phyloP scores from a whole-genome alignment of 176 grass and related monocot species.

The Chrysopogon serrulatus region DNA sequence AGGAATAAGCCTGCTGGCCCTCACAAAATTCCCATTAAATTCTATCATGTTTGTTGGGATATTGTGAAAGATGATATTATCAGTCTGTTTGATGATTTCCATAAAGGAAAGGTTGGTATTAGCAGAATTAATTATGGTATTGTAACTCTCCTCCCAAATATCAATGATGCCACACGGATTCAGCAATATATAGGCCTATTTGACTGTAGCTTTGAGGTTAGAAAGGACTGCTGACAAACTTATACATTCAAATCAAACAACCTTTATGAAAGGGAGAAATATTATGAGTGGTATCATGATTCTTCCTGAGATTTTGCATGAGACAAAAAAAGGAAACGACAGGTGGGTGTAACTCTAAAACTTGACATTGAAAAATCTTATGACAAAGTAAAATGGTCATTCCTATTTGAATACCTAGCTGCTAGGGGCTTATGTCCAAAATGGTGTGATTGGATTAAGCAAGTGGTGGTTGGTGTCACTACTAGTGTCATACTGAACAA shows the following conservation, averaged over 20 bases:
- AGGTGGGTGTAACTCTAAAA: background rate
- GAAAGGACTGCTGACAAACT: no score
- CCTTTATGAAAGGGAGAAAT: background rate
- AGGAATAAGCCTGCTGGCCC: background rate
- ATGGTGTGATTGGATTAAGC: background rate
- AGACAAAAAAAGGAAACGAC: background rate
- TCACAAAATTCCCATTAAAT: background rate
- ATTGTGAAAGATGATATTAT: no score
- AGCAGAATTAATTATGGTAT: background rate
- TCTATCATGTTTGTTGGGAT: background rate
- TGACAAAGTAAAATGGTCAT: background rate
- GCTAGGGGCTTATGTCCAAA: background rate
- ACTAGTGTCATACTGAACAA: background rate
- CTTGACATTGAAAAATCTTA: background rate
- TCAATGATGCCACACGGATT: no score
- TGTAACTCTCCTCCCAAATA: no score
- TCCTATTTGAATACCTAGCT: background rate
- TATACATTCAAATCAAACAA: background rate
- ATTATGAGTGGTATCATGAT: background rate
- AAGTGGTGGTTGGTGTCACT: background rate
- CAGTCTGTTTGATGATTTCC: no score
- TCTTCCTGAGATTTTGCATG: background rate
- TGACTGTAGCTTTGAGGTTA: no score
- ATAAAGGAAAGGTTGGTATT: no score
- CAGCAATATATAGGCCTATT: no score